These are phyloP conservation scores for Neoboletus magnificus DNA, from an alignment of 768 basidiomycete genomes.

Conservation along the genomic window DNA sequence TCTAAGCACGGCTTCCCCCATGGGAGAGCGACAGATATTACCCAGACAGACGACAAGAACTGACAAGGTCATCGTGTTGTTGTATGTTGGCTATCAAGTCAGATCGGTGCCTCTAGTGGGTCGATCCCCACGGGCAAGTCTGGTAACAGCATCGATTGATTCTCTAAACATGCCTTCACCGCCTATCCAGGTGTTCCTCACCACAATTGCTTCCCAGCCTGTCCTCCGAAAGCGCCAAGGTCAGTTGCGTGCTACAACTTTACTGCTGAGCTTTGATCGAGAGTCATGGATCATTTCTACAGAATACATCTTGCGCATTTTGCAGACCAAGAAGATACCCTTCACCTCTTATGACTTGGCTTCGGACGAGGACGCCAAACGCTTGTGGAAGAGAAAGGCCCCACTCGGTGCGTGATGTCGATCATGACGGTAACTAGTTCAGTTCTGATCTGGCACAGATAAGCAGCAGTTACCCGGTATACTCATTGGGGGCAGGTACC, in stretches of 20 bases:
- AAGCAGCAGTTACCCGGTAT: slow-evolving; percentile 85
- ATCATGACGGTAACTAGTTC: background rate
- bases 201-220: slow-evolving; percentile 84
- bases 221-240: slow-evolving; percentile 79
- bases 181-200: slow-evolving; percentile 75
- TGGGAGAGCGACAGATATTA: slow-evolving; percentile 87
- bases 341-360: slow-evolving; percentile 84
- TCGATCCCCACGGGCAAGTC: background rate
- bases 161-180: slow-evolving; percentile 64
- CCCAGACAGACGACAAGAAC: slow-evolving; percentile 79
- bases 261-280: background rate
- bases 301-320: slow-evolving; percentile 80
- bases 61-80: slow-evolving; percentile 35
- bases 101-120: background rate
- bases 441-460: slow-evolving; percentile 39
- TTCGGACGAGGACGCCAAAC: slow-evolving; percentile 77
- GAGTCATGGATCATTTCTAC: background rate
- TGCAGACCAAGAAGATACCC: slow-evolving; percentile 83
- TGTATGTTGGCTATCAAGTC: background rate
- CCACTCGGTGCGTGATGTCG: slow-evolving; percentile 48
- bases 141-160: slow-evolving; percentile 4
- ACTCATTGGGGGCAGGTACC: slow-evolving; percentile 71
- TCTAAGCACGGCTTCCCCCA: slow-evolving; percentile 85
- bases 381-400: slow-evolving; percentile 77
- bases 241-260: slow-evolving; percentile 20